A percentile compares a stretch with the other conserved stretches of the same genome.
Evolutionary conservation across 331 rosid species (phyloP).

Genomic region (Saraca asoca): DNA sequence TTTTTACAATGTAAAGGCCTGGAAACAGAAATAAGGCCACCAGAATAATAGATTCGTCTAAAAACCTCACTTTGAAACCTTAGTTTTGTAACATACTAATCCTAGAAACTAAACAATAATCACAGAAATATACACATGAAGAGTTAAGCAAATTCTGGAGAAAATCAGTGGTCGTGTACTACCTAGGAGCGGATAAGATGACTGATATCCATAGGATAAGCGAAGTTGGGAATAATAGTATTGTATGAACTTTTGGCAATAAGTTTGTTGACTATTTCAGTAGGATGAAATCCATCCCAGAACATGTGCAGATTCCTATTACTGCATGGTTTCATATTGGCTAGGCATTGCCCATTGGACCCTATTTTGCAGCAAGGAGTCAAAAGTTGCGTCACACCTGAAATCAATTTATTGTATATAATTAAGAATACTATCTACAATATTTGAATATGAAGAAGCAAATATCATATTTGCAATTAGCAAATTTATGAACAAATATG

Average conservation of each 20-base stretch:
- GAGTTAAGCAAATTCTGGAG: too few species aligned
- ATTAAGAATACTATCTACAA: not conserved
- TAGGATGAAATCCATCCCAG: slow-evolving; percentile 63
- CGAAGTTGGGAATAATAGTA: slow-evolving; percentile 10
- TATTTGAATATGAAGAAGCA: too few species aligned
- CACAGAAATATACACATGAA: too few species aligned
- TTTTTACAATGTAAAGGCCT: too few species aligned
- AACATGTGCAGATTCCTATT: slow-evolving; percentile 41
- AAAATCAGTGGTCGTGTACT: too few species aligned
- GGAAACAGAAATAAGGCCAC: too few species aligned
- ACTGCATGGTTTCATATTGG: slow-evolving; percentile 36
- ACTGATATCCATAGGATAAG: slow-evolving; percentile 53
- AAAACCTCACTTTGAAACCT: too few species aligned
- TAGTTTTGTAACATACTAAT: too few species aligned
- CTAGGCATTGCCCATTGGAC: slow-evolving; percentile 43
- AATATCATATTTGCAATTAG: too few species aligned
- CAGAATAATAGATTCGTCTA: too few species aligned
- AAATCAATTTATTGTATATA: not conserved
- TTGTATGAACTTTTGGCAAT: slow-evolving; percentile 38
- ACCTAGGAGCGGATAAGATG: slow-evolving; percentile 18
- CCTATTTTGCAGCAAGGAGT: slow-evolving; percentile 44
- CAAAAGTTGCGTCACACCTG: slow-evolving; percentile 32
- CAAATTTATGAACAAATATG: too few species aligned
- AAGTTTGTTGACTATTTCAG: slow-evolving; percentile 33
- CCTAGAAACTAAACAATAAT: too few species aligned